These are phyloP conservation scores for Mucor ambiguus DNA, from an alignment of 371 early-diverging fungal genomes.

Conservation along the genomic window DNA sequence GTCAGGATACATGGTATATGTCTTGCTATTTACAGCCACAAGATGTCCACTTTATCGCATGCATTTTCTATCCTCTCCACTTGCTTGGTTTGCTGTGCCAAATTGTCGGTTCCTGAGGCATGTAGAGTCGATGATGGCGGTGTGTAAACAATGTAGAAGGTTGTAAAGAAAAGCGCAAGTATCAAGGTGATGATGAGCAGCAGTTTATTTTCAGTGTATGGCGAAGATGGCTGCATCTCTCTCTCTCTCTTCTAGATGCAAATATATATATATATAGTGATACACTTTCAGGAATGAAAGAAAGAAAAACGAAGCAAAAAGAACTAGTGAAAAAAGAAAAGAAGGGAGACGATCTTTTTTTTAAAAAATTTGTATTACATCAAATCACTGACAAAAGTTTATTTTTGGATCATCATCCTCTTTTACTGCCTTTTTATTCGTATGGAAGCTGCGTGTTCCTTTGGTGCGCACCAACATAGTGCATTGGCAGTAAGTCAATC, in stretches of 20 bases:
- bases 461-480: background rate
- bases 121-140: background rate
- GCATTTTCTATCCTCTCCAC: background rate
- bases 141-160: slow-evolving; percentile 11
- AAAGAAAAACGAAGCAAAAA: no score
- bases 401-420: background rate
- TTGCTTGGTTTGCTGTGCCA: background rate
- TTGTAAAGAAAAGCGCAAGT: slow-evolving; percentile 5
- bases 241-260: background rate
- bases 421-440: background rate
- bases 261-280: no score
- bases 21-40: slow-evolving; percentile 32
- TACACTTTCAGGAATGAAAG: no score
- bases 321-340: no score
- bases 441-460: background rate
- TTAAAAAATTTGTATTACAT: background rate
- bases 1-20: background rate
- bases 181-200: slow-evolving; percentile 11
- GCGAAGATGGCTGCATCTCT: background rate
- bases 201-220: background rate
- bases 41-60: slow-evolving; percentile 33
- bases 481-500: background rate
- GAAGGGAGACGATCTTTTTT: slow-evolving; percentile 5
- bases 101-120: background rate
- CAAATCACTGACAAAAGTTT: background rate